Base-by-base conservation (phyloP, 257 asterid species). In the Solanum appendiculatum region DNA sequence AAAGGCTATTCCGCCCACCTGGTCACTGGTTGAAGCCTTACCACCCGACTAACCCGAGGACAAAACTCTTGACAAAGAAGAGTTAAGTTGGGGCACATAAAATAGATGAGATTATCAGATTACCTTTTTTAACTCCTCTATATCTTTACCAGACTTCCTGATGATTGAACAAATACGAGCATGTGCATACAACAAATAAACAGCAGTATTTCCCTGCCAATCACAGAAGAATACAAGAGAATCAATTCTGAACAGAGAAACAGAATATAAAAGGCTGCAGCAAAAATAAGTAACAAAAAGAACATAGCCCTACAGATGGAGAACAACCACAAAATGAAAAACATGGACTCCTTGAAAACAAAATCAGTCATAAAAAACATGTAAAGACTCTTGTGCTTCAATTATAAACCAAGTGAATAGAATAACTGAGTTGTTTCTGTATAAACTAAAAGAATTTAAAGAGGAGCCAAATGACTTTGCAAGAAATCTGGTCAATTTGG, bases 141-240 rank as follows among this genome's bases (percentile, higher is more conserved):
- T 90, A 86, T 95, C 98, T 90, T 88, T 95, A 82, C 98, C 95
- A 0, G 98, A 96, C 90, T 90, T 97, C 92, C 96, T 91, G 92
- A 97, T 97, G 37, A 97, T 96, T 86, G 99, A 97, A 95, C 99
- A 94, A 84, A 97, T 96, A 87, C 99, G 95, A 91, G 99, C 98
- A 93, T 97, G 99, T 40, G 99, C 99, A 89, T 96, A 97, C 87
- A 94, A 90, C 92, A 97, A 88, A 89, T 97, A 97, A 23, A 97
- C 99, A 87, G 99, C 99, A 44, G 99, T 97, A 86, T 97, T 96
- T 81, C 99, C 99, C 99, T 97, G 97, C 86, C n/a, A 92, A 89
- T 84, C 40, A 87, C 42, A 58, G 82, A 87, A 58, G 37, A 36
- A 58, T 33, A 64, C 82, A 78, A 73, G 86, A 34, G 27, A 81